Conservation (phyloP, 2,329 filamentous ascomycete species). For the Ascochyta pisi region DNA sequence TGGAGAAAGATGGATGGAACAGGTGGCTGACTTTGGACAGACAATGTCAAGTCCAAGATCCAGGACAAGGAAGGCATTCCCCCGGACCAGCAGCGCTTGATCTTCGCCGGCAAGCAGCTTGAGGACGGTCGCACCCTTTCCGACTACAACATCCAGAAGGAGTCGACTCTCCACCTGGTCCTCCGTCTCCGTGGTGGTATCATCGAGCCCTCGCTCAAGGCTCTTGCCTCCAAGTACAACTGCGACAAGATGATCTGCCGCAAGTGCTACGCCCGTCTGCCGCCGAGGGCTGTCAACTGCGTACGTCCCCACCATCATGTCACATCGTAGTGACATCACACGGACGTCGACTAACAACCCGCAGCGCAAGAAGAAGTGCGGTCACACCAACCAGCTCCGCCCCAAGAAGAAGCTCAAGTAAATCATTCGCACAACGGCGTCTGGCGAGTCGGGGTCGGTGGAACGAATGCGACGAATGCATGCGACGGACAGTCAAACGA, state of each 20-base stretch:
- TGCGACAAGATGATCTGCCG: conserved; percentile 99
- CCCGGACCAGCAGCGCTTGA: conserved; percentile 97
- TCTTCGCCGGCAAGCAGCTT: conserved; percentile 98
- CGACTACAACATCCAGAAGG: conserved; percentile 99
- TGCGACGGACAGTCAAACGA: conserved; percentile 33
- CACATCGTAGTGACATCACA: neutral
- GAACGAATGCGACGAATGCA: conserved; percentile 44
- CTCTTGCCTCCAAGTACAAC: conserved; percentile 99
- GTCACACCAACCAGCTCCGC: conserved; percentile 99
- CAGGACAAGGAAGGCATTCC: conserved; percentile 99
- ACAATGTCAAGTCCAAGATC: conserved; percentile 99
- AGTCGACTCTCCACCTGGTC: conserved; percentile 97
- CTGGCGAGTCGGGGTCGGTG: conserved; percentile 41
- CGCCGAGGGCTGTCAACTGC: conserved; percentile 99
- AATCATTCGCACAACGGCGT: conserved; percentile 53
- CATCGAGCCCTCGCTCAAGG: conserved; percentile 97
- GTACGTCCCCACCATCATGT: conserved; percentile 24
- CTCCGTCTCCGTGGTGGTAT: conserved; percentile 99
- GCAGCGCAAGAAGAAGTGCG: conserved; percentile 90
- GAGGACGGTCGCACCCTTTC: conserved; percentile 96
- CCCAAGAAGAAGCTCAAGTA: conserved; percentile 99
- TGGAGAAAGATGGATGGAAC: conserved; percentile 3
- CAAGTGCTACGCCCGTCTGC: conserved; percentile 98
- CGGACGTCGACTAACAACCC: conserved; percentile 25
- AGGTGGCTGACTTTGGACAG: conserved; percentile 49